A percentile compares a stretch with the other conserved stretches of the same genome.
phyloP scores from a whole-genome alignment of 2,329 filamentous ascomycete species.

The Samsoniella hepiali region DNA sequence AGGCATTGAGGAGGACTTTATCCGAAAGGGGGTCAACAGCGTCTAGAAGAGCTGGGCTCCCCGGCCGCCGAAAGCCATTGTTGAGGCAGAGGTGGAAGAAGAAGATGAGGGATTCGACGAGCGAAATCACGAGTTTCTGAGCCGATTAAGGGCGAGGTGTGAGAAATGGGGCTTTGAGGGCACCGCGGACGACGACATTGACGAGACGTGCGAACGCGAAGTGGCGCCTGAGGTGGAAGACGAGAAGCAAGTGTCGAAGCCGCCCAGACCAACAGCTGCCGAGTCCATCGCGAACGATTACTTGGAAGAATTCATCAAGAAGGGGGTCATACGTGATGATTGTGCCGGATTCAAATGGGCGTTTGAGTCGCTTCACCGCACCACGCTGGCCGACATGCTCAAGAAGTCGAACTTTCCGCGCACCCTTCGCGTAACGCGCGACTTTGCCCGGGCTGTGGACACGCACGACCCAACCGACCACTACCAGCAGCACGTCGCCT shows the following conservation, averaged over 20 bases:
- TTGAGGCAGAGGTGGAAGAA: too few relatives aligned
- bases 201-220: constrained; percentile 69
- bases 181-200: constrained; percentile 32
- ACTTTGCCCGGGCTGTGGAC: background rate
- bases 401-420: background rate
- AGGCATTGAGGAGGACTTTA: background rate
- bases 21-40: background rate
- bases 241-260: constrained; percentile 53
- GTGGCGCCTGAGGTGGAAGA: constrained; percentile 61
- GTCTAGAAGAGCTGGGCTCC: constrained; percentile 8
- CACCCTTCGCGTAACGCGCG: background rate
- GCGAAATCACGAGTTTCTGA: background rate
- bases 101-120: background rate
- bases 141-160: background rate
- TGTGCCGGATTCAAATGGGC: constrained; percentile 40
- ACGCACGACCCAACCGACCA: background rate
- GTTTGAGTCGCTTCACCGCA: constrained; percentile 41
- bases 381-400: constrained; percentile 31
- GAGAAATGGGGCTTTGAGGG: background rate
- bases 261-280: constrained; percentile 37
- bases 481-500: constrained; percentile 4
- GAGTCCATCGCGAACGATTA: constrained; percentile 42
- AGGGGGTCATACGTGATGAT: constrained; percentile 30
- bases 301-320: constrained; percentile 39
- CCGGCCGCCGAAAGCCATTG: background rate